Conservation (phyloP, 805 yeast genomes). For the Metschnikowia matae region DNA sequence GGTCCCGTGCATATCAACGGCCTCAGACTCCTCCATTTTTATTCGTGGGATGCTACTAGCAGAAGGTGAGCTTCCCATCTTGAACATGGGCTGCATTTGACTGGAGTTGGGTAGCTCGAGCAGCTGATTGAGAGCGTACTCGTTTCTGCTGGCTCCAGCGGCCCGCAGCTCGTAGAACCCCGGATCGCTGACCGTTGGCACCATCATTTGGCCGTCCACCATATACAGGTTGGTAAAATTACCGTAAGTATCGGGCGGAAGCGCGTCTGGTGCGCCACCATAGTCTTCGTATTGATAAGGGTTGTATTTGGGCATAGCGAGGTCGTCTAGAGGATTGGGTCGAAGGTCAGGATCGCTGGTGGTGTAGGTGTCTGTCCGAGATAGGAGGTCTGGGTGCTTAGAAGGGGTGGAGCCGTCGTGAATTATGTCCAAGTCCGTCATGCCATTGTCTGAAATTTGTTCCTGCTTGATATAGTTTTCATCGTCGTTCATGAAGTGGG, state of each 20-base stretch:
- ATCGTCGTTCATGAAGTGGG: slow-evolving; percentile 5
- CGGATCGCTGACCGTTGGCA: neutral
- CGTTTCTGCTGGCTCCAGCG: neutral
- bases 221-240: neutral
- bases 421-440: neutral
- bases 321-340: neutral
- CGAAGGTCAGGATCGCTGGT: slow-evolving; percentile 1
- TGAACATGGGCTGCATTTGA: neutral
- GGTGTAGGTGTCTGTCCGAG: neutral
- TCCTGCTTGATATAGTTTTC: slow-evolving; percentile 3
- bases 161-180: neutral
- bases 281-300: neutral
- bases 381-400: neutral
- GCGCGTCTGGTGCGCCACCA: neutral
- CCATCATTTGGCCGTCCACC: neutral
- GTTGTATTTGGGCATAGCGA: slow-evolving; percentile 2
- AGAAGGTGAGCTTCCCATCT: neutral
- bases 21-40: neutral
- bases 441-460: neutral
- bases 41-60: neutral
- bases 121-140: neutral
- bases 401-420: neutral
- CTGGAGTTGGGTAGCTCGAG: neutral
- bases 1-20: neutral
- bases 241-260: neutral